Conservation (phyloP, 169 alveolate genomes). For the Plasmodium relictum region DNA sequence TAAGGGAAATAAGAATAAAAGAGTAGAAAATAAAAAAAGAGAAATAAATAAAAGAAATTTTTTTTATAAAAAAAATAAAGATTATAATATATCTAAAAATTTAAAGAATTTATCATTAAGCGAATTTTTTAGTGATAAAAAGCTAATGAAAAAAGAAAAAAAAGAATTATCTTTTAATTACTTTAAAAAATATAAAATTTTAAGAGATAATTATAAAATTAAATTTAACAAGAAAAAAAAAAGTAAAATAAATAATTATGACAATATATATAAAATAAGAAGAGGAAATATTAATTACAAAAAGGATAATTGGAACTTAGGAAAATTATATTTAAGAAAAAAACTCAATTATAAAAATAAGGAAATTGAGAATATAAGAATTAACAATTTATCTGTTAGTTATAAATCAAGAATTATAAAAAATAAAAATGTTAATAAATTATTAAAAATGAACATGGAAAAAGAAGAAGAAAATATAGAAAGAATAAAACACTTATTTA, state of each 20-base stretch:
- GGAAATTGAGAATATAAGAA: neutral
- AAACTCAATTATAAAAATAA: neutral
- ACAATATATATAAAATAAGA: conserved; percentile 8
- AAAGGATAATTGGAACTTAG: conserved; percentile 12
- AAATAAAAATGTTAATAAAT: conserved; percentile 20
- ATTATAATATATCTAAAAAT: neutral
- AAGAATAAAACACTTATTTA: conserved; percentile 42
- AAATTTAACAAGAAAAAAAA: conserved; percentile 6
- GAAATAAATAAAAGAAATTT: neutral
- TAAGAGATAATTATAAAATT: neutral
- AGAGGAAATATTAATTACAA: neutral
- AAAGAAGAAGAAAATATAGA: conserved; percentile 54
- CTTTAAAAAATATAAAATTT: conserved; percentile 13
- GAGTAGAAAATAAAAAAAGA: neutral
- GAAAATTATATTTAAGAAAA: neutral
- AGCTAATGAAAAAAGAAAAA: neutral
- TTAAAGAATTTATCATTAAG: neutral
- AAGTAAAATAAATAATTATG: neutral
- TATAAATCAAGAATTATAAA: conserved; percentile 15
- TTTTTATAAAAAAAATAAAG: conserved; percentile 10
- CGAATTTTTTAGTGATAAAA: conserved; percentile 13
- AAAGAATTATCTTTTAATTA: neutral
- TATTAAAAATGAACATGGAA: conserved; percentile 14
- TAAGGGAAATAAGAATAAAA: neutral
- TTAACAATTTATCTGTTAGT: conserved; percentile 35